Base-by-base conservation (phyloP, 805 yeast genomes). In the Monosporozyma solicola region DNA sequence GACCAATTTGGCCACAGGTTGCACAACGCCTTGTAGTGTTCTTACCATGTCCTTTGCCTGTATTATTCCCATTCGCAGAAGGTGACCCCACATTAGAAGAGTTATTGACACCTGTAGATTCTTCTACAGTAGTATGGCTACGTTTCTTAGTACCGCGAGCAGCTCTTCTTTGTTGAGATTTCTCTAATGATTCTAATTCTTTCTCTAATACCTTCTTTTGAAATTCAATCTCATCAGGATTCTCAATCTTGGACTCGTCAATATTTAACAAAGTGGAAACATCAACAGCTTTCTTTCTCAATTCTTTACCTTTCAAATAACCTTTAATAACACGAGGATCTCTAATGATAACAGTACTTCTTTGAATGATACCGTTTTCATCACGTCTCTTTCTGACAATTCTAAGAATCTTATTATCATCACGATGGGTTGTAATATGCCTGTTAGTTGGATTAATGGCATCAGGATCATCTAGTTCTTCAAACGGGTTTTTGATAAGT, bases 1-100 rank as follows among this genome's bases (percentile, higher is more conserved):
- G 99, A 0, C 98, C 99, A 57, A 87, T 77, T 11, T 92, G 94
- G 24, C 98, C 98, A 76, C 99, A 92, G 0, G 94, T 85, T 3
- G 95, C 91, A 72, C 99, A 92, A 63, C 88, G 81, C 66, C 99
- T 76, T 8, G 85, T 84, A 0, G 75, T 72, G 49, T 71, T 70
- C 52, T 69, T 72, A 1, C 68, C 65, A 47, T 69, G 69, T 16
- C 55, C 56, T 48, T 59, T 60, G n/a, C 60, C 61, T 22, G 59
- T 63, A 32, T 51, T 44, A 20, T 67, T 70, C 54, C 41, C 53
- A n/a, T 20, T 20, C 20, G 62, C 52, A 24, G 31, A 24, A 43
- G 46, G 16, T 9, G 29, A 15, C 8, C 31, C 25, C 24, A 22
- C 5, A n/a, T 24, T 43, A 8, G 13, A 16, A 41, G 27, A 20